phyloP scores from a whole-genome alignment of 1,284 basidiomycete species.

The Rugosomyces carneus region DNA sequence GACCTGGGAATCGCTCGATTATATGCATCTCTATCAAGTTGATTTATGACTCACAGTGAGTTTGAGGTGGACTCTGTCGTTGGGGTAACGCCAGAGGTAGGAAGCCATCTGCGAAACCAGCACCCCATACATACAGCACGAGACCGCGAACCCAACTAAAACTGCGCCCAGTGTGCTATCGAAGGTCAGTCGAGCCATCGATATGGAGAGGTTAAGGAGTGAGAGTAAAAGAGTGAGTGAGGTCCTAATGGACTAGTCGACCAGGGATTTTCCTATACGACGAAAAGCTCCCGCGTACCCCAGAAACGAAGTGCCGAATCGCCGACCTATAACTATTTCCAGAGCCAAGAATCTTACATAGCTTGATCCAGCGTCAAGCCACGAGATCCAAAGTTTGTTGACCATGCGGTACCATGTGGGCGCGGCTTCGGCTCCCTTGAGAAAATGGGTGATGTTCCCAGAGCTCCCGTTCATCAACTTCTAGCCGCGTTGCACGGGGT shows the following conservation, averaged over 20 bases:
- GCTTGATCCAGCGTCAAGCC: neutral
- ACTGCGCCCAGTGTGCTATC: constrained; percentile 57
- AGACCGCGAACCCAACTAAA: constrained; percentile 51
- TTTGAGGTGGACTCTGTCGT: constrained; percentile 50
- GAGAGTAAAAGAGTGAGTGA: neutral
- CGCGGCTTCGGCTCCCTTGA: neutral
- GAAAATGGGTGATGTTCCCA: neutral
- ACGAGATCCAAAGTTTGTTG: neutral
- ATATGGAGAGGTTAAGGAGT: constrained; percentile 9
- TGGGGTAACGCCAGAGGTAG: constrained; percentile 53
- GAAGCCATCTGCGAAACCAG: constrained; percentile 49
- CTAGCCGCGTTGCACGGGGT: neutral
- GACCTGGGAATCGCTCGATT: constrained; percentile 29
- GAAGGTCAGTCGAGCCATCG: constrained; percentile 19
- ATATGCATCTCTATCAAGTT: neutral
- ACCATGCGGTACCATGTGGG: constrained; percentile 1
- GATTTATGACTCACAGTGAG: constrained; percentile 37
- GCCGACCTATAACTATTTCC: neutral
- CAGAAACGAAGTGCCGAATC: neutral
- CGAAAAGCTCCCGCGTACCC: neutral
- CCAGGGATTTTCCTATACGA: neutral
- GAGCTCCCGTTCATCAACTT: neutral
- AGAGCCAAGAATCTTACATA: neutral
- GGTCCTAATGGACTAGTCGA: neutral
- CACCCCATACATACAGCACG: constrained; percentile 46